Evolutionary conservation across 2,329 filamentous ascomycete species (phyloP).

Genomic region (Pseudogymnoascus sp.): DNA sequence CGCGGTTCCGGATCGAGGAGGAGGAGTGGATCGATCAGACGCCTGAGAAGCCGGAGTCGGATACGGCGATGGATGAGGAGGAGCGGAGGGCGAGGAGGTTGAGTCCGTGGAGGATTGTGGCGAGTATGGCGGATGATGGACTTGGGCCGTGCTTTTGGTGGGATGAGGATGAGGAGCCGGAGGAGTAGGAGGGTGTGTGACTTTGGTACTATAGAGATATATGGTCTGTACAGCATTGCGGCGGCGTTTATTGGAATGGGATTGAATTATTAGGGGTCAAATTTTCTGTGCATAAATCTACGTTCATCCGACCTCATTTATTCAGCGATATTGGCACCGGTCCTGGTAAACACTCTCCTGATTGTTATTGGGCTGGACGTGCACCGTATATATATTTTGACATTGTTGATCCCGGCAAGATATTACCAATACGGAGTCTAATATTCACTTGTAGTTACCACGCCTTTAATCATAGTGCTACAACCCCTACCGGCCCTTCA

Average conservation of each 20-base stretch:
- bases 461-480: background rate
- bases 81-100: conserved; percentile 47
- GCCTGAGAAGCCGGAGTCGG: conserved; percentile 42
- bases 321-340: background rate
- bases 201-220: background rate
- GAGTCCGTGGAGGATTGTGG: conserved; percentile 63
- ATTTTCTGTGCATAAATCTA: background rate
- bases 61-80: conserved; percentile 25
- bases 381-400: background rate
- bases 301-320: background rate
- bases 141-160: conserved; percentile 58
- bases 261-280: background rate
- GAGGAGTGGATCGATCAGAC: conserved; percentile 91
- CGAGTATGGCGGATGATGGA: conserved; percentile 54
- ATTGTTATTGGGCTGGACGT: background rate
- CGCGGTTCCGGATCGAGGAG: conserved; percentile 74
- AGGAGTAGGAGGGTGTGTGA: background rate
- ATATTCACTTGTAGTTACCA: background rate
- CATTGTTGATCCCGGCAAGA: background rate
- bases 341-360: background rate
- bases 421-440: background rate
- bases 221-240: background rate
- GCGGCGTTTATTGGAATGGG: background rate
- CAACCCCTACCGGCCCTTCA: background rate
- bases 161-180: conserved; percentile 25